Conservation (phyloP, 2,329 filamentous ascomycete genomes). For the Exophiala calicioides region DNA sequence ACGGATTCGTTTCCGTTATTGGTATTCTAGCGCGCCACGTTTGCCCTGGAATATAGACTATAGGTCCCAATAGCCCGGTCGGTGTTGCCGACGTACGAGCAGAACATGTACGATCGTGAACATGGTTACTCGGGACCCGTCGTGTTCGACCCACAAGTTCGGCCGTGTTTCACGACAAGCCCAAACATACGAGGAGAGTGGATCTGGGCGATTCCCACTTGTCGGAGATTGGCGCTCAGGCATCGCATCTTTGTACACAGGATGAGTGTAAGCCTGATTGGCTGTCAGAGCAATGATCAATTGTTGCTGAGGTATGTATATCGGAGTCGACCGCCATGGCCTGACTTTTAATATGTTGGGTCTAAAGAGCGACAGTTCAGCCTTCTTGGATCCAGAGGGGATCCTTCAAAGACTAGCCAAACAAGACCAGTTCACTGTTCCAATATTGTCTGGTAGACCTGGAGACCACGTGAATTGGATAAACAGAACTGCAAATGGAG, state of each 20-base stretch:
- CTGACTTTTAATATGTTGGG: slow-evolving; percentile 1
- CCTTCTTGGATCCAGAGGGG: no score
- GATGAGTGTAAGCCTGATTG: slow-evolving; percentile 1
- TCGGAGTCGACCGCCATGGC: neutral
- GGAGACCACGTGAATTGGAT: no score
- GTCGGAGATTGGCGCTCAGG: slow-evolving; percentile 4
- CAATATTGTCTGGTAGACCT: no score
- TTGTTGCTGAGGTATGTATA: slow-evolving; percentile 6
- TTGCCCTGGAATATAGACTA: neutral
- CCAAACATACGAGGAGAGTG: neutral
- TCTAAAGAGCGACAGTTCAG: neutral
- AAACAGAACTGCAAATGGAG: slow-evolving; percentile 3
- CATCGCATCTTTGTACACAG: neutral
- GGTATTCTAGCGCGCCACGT: neutral
- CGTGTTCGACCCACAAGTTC: no score
- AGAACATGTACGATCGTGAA: no score
- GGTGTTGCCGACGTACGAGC: no score
- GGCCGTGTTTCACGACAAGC: neutral
- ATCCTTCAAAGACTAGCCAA: no score
- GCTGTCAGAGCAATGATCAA: neutral
- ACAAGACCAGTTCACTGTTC: no score
- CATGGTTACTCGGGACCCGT: no score
- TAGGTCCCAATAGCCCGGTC: no score
- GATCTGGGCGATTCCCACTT: slow-evolving; percentile 3
- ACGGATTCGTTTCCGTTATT: slow-evolving; percentile 1